phyloP scores from a whole-genome alignment of 768 basidiomycete species.

The Pleurotus tuoliensis region DNA sequence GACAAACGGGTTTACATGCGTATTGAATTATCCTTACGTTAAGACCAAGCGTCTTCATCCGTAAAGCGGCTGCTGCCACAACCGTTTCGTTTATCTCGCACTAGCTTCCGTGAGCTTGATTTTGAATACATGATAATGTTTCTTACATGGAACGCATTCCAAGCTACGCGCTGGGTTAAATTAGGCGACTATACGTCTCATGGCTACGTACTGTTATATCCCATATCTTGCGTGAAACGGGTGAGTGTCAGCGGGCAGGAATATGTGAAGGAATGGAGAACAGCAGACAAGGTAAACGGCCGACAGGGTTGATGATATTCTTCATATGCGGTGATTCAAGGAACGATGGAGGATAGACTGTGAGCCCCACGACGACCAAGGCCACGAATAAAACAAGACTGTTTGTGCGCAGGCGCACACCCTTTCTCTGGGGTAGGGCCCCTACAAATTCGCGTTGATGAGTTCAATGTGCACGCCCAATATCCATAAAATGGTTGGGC shows the following conservation, averaged over 20 bases:
- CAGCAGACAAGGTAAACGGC: background rate
- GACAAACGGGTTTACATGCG: background rate
- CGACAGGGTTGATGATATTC: background rate
- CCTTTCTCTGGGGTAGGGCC: too few relatives aligned
- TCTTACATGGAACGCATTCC: conserved; percentile 8
- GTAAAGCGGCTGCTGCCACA: background rate
- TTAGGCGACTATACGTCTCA: background rate
- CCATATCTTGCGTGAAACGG: background rate
- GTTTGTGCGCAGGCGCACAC: too few relatives aligned
- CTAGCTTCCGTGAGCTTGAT: background rate
- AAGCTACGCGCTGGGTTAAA: background rate
- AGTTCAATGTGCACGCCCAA: too few relatives aligned
- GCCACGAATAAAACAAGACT: too few relatives aligned
- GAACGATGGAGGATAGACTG: too few relatives aligned
- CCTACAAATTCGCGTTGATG: too few relatives aligned
- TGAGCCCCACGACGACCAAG: too few relatives aligned
- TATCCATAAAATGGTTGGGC: too few relatives aligned
- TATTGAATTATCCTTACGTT: background rate
- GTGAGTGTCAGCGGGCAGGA: background rate
- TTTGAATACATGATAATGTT: background rate
- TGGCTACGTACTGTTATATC: background rate
- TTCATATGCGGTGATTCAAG: too few relatives aligned
- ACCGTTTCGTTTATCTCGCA: conserved; percentile 6
- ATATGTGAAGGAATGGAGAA: background rate
- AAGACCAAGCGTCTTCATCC: background rate